Conservation (phyloP, 2,329 filamentous ascomycete species). For the Fonsecaea erecta region DNA sequence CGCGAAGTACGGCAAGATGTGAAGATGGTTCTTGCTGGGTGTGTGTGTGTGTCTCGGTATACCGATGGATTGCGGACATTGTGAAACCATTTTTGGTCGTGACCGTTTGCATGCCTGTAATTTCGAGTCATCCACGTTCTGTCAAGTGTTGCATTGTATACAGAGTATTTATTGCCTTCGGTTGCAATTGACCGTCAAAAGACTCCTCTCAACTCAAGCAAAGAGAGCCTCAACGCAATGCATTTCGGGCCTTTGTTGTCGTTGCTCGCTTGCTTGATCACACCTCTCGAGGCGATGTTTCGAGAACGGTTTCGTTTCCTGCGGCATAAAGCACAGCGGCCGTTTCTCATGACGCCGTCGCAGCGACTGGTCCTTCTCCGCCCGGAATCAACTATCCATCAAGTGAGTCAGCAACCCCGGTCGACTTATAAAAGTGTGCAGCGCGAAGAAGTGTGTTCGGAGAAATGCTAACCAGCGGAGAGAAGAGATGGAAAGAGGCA, state of each 20-base stretch:
- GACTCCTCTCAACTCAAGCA: background rate
- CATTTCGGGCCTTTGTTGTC: background rate
- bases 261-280: background rate
- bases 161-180: background rate
- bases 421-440: background rate
- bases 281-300: background rate
- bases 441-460: background rate
- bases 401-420: constrained; percentile 21
- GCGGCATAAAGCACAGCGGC: no score
- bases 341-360: constrained; percentile 3
- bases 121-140: background rate
- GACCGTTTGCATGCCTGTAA: no score
- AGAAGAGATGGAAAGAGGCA: background rate
- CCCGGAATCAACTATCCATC: constrained; percentile 72
- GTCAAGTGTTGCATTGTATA: background rate
- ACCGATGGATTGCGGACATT: background rate
- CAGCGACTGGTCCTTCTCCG: constrained; percentile 66
- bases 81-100: no score
- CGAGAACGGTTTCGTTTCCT: no score
- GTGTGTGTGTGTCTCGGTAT: background rate
- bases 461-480: background rate
- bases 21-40: background rate
- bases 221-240: background rate
- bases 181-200: background rate
- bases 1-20: constrained; percentile 9